Evolutionary conservation across 768 basidiomycete species (phyloP).

Genomic region (Lentinus brumalis): DNA sequence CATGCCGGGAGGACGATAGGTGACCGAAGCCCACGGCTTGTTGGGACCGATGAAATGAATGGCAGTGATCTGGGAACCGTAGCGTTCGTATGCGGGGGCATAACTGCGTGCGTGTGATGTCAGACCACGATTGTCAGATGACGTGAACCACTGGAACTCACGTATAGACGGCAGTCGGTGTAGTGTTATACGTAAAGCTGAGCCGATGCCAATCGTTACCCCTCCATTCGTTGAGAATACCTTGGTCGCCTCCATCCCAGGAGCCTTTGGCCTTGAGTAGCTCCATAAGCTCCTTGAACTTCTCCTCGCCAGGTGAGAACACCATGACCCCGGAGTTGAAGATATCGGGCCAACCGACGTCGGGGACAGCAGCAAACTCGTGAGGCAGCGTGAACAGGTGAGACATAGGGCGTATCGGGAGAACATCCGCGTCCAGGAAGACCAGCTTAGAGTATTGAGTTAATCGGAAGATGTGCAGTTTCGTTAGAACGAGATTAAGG

Average conservation of each 20-base stretch:
- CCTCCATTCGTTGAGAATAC: conserved; percentile 94
- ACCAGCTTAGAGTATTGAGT: conserved; percentile 83
- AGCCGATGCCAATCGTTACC: conserved; percentile 87
- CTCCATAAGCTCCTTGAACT: conserved; percentile 72
- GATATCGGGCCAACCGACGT: conserved; percentile 99
- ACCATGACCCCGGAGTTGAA: conserved; percentile 99
- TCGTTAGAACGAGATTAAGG: conserved; percentile 91
- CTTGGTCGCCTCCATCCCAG: conserved; percentile 99
- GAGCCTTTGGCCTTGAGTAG: conserved; percentile 79
- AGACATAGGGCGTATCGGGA: conserved; percentile 84
- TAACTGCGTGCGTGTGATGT: conserved; percentile 53
- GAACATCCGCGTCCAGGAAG: conserved; percentile 91
- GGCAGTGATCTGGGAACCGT: conserved; percentile 81
- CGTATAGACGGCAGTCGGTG: conserved; percentile 96
- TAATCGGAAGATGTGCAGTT: conserved; percentile 94
- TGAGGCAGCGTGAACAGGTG: conserved; percentile 86
- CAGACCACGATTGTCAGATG: conserved; percentile 8
- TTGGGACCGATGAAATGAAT: conserved; percentile 95
- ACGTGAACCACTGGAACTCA: conserved; percentile 44
- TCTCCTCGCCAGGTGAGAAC: conserved; percentile 75
- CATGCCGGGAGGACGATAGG: conserved; percentile 65
- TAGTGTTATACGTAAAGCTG: conserved; percentile 98
- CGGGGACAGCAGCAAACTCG: conserved; percentile 92
- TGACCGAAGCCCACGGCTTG: conserved; percentile 89
- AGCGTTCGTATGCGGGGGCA: conserved; percentile 95